Conservation (phyloP, 2,329 filamentous ascomycete genomes). For the Claviceps citrina region DNA sequence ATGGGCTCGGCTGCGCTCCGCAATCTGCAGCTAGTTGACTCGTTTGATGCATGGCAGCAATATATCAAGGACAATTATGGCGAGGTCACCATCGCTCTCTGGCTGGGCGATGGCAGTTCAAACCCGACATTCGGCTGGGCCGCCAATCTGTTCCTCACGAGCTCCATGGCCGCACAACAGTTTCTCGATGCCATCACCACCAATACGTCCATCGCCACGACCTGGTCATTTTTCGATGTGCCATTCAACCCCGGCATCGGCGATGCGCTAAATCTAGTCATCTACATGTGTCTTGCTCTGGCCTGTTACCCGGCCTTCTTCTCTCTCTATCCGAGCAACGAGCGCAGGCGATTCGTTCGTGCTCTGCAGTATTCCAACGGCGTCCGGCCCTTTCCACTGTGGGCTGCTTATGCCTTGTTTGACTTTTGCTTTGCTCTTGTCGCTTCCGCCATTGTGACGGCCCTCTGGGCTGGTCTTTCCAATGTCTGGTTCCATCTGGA, state of each 20-base stretch:
- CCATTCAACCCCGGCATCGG: slow-evolving; percentile 56
- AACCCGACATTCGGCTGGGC: slow-evolving; percentile 56
- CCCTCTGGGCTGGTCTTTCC: slow-evolving; percentile 51
- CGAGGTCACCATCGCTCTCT: slow-evolving; percentile 62
- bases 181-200: slow-evolving; percentile 49
- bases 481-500: slow-evolving; percentile 61
- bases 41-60: slow-evolving; percentile 50
- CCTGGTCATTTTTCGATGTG: slow-evolving; percentile 60
- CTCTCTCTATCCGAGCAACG: slow-evolving; percentile 73
- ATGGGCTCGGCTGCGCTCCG: slow-evolving; percentile 9
- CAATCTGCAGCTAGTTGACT: slow-evolving; percentile 41
- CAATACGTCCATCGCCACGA: slow-evolving; percentile 53
- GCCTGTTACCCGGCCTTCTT: slow-evolving; percentile 74
- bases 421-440: slow-evolving; percentile 60
- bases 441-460: slow-evolving; percentile 48
- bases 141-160: slow-evolving; percentile 43
- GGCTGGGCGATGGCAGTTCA: slow-evolving; percentile 46
- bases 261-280: slow-evolving; percentile 59
- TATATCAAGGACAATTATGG: slow-evolving; percentile 47
- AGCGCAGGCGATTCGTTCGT: slow-evolving; percentile 63
- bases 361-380: slow-evolving; percentile 86
- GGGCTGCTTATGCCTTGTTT: slow-evolving; percentile 69
- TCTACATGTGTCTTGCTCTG: slow-evolving; percentile 70
- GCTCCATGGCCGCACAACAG: slow-evolving; percentile 49
- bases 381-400: slow-evolving; percentile 65